A percentile compares a stretch with the other conserved stretches of the same genome.
phyloP scores from a whole-genome alignment of 768 basidiomycete species.

The Agrocybe pediades region DNA sequence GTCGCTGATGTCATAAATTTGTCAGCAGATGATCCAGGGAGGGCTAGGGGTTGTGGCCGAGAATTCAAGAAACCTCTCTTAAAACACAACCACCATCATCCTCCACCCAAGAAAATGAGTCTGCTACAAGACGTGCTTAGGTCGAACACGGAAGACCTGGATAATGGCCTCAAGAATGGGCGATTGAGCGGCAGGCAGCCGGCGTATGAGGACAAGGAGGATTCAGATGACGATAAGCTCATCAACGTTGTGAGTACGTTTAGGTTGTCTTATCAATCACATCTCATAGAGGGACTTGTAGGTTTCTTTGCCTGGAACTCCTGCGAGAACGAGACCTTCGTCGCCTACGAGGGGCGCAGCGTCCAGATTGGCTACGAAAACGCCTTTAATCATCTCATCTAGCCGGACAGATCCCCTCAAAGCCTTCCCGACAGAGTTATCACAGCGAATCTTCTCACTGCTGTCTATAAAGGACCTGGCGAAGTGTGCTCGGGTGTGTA shows the following conservation, averaged over 20 bases:
- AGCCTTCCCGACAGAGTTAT: constrained; percentile 77
- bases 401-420: constrained; percentile 61
- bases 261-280: constrained; percentile 1
- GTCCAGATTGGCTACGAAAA: constrained; percentile 48
- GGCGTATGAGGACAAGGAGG: constrained; percentile 42
- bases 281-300: constrained; percentile 26
- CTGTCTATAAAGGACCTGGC: constrained; percentile 70
- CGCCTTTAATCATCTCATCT: constrained; percentile 45
- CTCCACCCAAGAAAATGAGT: constrained; percentile 45
- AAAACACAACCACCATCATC: constrained; percentile 15
- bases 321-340: constrained; percentile 61
- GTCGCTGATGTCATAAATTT: constrained; percentile 21
- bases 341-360: constrained; percentile 52
- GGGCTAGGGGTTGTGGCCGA: neutral
- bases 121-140: constrained; percentile 72
- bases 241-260: constrained; percentile 64
- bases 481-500: constrained; percentile 76
- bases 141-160: constrained; percentile 46
- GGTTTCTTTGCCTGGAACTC: constrained; percentile 72
- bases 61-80: constrained; percentile 4
- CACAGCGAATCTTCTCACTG: constrained; percentile 72
- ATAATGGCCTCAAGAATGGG: constrained; percentile 33
- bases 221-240: constrained; percentile 65
- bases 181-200: constrained; percentile 21
- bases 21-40: constrained; percentile 23